Evolutionary conservation across 2,329 filamentous ascomycete species (phyloP).

Genomic region (Paecilomyces niveus): DNA sequence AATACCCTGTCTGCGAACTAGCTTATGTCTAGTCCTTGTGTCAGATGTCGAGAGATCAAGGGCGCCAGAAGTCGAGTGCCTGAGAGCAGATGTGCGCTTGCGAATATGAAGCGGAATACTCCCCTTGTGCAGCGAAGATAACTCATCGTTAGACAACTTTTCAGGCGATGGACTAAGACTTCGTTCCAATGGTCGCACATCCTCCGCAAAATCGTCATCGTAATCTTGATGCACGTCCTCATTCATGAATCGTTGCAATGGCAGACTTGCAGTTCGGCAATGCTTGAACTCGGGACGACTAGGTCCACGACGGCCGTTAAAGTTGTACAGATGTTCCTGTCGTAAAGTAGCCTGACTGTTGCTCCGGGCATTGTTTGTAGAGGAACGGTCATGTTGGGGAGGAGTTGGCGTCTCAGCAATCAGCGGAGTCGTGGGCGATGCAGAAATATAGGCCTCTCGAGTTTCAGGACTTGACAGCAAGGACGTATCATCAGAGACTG

Average conservation of each 20-base stretch:
- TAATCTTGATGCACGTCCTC: slow-evolving; percentile 25
- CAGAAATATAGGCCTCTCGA: slow-evolving; percentile 11
- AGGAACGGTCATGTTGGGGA: slow-evolving; percentile 12
- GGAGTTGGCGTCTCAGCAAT: slow-evolving; percentile 17
- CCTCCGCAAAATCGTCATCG: slow-evolving; percentile 4
- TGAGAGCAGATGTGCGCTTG: not conserved
- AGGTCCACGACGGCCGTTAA: slow-evolving; percentile 18
- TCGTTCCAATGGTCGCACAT: not conserved
- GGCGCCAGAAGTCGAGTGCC: not conserved
- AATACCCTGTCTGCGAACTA: not conserved
- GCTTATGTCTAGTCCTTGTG: not conserved
- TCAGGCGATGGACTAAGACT: not conserved
- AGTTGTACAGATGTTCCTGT: slow-evolving; percentile 21
- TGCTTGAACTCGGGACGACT: slow-evolving; percentile 18
- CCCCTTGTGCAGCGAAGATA: not conserved
- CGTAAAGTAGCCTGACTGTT: slow-evolving; percentile 21
- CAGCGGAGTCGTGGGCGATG: slow-evolving; percentile 6
- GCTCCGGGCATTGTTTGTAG: slow-evolving; percentile 11
- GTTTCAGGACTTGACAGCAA: slow-evolving; percentile 23
- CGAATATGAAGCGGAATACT: not conserved
- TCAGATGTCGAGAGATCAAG: not conserved
- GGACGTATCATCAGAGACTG: slow-evolving; percentile 23
- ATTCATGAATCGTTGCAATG: slow-evolving; percentile 33
- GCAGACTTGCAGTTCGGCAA: slow-evolving; percentile 27
- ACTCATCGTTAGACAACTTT: not conserved